These are phyloP conservation scores for Cladophialophora bantiana DNA, from an alignment of 2,329 filamentous ascomycete species.

Conservation along the genomic window DNA sequence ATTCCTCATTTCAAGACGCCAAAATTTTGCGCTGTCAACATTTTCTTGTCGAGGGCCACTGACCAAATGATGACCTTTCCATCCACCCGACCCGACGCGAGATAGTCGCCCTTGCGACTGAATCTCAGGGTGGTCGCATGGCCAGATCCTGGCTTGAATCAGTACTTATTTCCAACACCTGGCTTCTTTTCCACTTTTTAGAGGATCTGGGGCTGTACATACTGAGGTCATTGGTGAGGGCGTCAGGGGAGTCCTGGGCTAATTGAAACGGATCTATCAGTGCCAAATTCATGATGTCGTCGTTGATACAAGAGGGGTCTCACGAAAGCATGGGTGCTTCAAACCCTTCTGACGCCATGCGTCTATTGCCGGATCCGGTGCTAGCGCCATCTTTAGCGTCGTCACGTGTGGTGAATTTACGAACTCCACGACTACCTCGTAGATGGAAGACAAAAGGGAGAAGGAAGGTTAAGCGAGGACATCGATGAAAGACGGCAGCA, in stretches of 20 bases:
- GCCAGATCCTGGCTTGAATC: slow-evolving; percentile 58
- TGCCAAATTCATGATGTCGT: slow-evolving; percentile 69
- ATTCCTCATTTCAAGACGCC: not conserved
- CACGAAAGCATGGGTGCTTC: slow-evolving; percentile 7
- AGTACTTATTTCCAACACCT: slow-evolving; percentile 7
- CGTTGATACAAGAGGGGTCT: slow-evolving; percentile 2
- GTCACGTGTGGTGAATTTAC: not conserved
- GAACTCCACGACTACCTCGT: too few species aligned
- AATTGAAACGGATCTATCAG: slow-evolving; percentile 75
- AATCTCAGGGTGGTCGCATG: slow-evolving; percentile 78
- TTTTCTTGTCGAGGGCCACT: slow-evolving; percentile 8
- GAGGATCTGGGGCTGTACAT: slow-evolving; percentile 42
- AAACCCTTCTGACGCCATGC: slow-evolving; percentile 11
- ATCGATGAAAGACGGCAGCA: not conserved
- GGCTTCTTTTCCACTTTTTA: not conserved
- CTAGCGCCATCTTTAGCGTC: not conserved
- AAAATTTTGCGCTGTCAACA: not conserved
- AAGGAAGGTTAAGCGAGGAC: not conserved
- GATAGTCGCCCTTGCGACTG: slow-evolving; percentile 91
- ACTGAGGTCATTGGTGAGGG: slow-evolving; percentile 86
- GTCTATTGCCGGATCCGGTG: slow-evolving; percentile 3
- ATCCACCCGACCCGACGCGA: slow-evolving; percentile 90
- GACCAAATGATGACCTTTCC: slow-evolving; percentile 85
- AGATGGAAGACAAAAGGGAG: not conserved
- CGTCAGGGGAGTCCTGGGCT: slow-evolving; percentile 85